A percentile compares a stretch with the other conserved stretches of the same genome.
Conservation (phyloP, 139 green algal species). For the Chlorella sp. region DNA sequence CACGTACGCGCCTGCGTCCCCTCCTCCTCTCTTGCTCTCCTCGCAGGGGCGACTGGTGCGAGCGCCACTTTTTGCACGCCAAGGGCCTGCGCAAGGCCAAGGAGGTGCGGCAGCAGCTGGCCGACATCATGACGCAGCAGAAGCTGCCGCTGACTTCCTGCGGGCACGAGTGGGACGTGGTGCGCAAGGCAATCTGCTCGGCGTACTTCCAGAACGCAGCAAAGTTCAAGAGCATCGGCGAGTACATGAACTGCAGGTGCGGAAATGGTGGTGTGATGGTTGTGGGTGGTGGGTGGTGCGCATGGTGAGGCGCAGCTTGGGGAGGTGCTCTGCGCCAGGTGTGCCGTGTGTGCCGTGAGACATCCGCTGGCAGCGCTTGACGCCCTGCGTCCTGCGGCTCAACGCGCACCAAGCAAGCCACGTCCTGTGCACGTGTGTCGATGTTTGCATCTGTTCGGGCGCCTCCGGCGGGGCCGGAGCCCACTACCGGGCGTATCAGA, state of each 20-base stretch:
- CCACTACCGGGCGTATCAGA: too few species aligned
- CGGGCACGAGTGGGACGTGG: conserved; percentile 88
- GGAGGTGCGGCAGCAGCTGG: conserved; percentile 76
- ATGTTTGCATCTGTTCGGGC: too few species aligned
- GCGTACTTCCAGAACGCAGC: conserved; percentile 96
- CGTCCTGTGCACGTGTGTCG: too few species aligned
- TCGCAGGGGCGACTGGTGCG: conserved; percentile 87
- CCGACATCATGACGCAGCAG: conserved; percentile 94
- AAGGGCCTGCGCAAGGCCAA: conserved; percentile 88
- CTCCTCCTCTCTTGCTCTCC: background rate
- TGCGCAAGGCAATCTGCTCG: conserved; percentile 93
- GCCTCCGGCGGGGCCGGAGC: too few species aligned
- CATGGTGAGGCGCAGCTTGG: conserved; percentile 17
- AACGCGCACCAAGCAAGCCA: too few species aligned
- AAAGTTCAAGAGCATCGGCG: conserved; percentile 91
- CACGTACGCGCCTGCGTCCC: too few species aligned
- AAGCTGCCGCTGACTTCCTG: conserved; percentile 61
- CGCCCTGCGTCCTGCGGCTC: too few species aligned
- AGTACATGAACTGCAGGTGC: conserved; percentile 85
- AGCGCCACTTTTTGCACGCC: conserved; percentile 91
- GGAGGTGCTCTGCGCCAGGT: too few species aligned
- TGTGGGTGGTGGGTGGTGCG: too few species aligned
- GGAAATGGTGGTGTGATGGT: background rate
- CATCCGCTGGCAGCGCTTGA: too few species aligned
- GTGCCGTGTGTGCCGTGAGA: too few species aligned